Evolutionary conservation across 2,329 filamentous ascomycete species (phyloP).

Genomic region (Thielaviopsis punctulata): DNA sequence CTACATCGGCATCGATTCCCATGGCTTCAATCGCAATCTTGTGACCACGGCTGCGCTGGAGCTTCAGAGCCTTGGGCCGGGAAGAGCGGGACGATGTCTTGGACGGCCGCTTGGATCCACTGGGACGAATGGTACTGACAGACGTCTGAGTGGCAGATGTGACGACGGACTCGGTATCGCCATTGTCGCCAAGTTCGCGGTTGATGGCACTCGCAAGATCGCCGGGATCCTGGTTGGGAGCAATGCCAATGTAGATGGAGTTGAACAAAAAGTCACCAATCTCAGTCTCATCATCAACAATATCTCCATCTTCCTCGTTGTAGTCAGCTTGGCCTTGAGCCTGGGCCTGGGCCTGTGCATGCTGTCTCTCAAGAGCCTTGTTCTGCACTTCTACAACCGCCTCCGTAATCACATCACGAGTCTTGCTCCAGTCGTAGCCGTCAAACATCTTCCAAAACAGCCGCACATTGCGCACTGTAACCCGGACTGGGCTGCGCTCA

Average conservation of each 20-base stretch:
- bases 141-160: slow-evolving; percentile 53
- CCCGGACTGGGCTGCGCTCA: slow-evolving; percentile 51
- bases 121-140: slow-evolving; percentile 34
- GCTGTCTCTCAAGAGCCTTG: slow-evolving; percentile 55
- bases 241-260: slow-evolving; percentile 92
- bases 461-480: slow-evolving; percentile 72
- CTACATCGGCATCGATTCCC: slow-evolving; percentile 65
- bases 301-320: slow-evolving; percentile 31
- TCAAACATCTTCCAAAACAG: slow-evolving; percentile 97
- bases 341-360: slow-evolving; percentile 35
- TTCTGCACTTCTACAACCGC: slow-evolving; percentile 77
- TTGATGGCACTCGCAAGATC: slow-evolving; percentile 77
- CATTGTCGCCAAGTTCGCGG: slow-evolving; percentile 70
- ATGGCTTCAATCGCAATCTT: slow-evolving; percentile 91
- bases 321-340: slow-evolving; percentile 24
- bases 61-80: slow-evolving; percentile 43
- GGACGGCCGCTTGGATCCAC: slow-evolving; percentile 31
- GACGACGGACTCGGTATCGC: slow-evolving; percentile 69
- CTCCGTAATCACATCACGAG: slow-evolving; percentile 69
- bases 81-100: slow-evolving; percentile 26
- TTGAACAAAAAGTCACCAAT: slow-evolving; percentile 97
- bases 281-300: slow-evolving; percentile 65
- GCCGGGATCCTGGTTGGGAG: slow-evolving; percentile 66
- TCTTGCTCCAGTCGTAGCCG: slow-evolving; percentile 89
- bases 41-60: slow-evolving; percentile 74